phyloP scores from a whole-genome alignment of 176 grass and related monocot genomes.

The Pontederia crassipes region DNA sequence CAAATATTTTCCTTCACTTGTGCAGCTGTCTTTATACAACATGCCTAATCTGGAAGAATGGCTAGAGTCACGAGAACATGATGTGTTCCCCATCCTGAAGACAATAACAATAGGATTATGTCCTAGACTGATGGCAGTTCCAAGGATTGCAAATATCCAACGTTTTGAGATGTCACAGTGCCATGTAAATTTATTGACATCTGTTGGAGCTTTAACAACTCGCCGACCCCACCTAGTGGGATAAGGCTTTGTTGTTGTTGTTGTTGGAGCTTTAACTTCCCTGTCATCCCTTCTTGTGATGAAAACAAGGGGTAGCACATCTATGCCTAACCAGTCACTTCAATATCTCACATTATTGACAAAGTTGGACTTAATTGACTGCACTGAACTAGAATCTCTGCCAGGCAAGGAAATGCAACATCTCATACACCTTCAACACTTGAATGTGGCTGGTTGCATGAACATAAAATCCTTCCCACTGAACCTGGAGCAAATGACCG shows the following conservation, averaged over 20 bases:
- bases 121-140: slow-evolving; percentile 7
- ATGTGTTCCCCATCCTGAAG: slow-evolving; percentile 7
- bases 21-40: slow-evolving; percentile 20
- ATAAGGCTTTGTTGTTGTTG: too few species aligned
- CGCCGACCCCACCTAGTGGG: too few species aligned
- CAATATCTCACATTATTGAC: slow-evolving; percentile 2
- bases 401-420: slow-evolving; percentile 19
- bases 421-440: slow-evolving; percentile 12
- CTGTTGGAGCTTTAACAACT: slow-evolving; percentile 4
- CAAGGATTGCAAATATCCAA: slow-evolving; percentile 14
- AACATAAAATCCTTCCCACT: slow-evolving; percentile 9
- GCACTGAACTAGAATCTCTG: slow-evolving; percentile 14
- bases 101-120: slow-evolving; percentile 20
- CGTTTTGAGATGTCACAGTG: slow-evolving; percentile 4
- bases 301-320: slow-evolving; percentile 5
- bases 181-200: background rate
- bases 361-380: slow-evolving; percentile 9
- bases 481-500: slow-evolving; percentile 2
- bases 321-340: background rate
- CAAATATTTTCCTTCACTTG: slow-evolving; percentile 17
- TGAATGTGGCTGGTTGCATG: slow-evolving; percentile 6
- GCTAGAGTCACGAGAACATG: background rate
- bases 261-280: background rate
- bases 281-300: slow-evolving; percentile 23
- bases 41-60: slow-evolving; percentile 21